Percentiles rank a stretch among this genome's conserved stretches.
These are phyloP conservation scores for Starmerella tilneyi DNA, from an alignment of 805 yeast species.

Conservation along the genomic window DNA sequence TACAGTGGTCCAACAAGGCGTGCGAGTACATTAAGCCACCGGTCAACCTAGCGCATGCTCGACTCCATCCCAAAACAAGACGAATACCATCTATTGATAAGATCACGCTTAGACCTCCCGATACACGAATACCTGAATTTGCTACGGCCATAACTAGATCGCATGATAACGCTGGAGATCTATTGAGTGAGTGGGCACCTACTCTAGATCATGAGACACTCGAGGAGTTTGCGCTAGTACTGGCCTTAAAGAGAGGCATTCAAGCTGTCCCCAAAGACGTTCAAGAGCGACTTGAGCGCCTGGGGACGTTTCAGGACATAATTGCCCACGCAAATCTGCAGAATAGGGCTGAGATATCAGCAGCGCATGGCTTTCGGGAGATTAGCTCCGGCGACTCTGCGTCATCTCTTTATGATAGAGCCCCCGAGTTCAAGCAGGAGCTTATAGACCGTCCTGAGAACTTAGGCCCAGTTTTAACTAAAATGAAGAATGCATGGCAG, in stretches of 20 bases:
- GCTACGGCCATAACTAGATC: background rate
- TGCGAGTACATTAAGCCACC: conserved; percentile 2
- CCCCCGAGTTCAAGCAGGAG: background rate
- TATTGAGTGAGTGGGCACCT: background rate
- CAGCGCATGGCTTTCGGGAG: too few relatives aligned
- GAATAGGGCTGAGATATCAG: too few relatives aligned
- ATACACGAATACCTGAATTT: conserved; percentile 5
- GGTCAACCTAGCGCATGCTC: background rate
- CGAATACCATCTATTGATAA: conserved; percentile 17
- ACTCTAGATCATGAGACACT: conserved; percentile 3
- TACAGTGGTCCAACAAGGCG: conserved; percentile 11
- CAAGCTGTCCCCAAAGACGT: background rate
- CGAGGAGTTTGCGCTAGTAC: conserved; percentile 5
- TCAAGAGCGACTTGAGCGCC: background rate
- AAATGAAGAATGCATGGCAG: background rate
- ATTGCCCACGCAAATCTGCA: too few relatives aligned
- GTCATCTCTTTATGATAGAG: conserved; percentile 1
- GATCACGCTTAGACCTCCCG: conserved; percentile 4
- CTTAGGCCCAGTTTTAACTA: background rate
- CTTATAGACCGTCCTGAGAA: background rate
- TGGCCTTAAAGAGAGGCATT: background rate
- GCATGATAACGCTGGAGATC: background rate
- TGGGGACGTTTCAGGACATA: background rate
- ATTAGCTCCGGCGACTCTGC: too few relatives aligned
- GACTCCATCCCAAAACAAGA: background rate